A percentile compares a stretch with the other conserved stretches of the same genome.
phyloP scores from a whole-genome alignment of 768 basidiomycete species.

The Lentinula edodes region DNA sequence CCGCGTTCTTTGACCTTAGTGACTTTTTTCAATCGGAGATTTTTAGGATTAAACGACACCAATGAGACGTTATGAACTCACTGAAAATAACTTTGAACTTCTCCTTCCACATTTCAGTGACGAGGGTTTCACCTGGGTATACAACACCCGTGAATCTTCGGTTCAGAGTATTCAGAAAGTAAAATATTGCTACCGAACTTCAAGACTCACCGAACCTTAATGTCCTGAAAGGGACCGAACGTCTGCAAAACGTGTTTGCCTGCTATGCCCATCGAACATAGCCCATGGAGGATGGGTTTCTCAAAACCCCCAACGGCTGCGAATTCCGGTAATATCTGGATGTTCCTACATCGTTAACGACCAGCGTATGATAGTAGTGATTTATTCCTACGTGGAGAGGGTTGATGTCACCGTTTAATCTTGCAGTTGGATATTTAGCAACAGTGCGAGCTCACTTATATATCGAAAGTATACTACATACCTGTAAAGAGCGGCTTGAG shows the following conservation, averaged over 20 bases:
- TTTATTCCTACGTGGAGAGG: conserved; percentile 69
- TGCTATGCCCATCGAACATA: conserved; percentile 90
- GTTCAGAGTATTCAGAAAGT: not conserved
- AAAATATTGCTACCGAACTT: not conserved
- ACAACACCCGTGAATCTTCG: conserved; percentile 85
- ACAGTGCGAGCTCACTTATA: not conserved
- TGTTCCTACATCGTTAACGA: not conserved
- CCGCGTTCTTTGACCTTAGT: conserved; percentile 87
- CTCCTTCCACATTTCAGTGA: conserved; percentile 99
- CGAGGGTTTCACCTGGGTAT: conserved; percentile 91
- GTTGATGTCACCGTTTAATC: conserved; percentile 87
- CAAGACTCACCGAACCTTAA: conserved; percentile 82
- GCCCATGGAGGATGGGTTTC: conserved; percentile 82
- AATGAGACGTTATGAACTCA: conserved; percentile 36
- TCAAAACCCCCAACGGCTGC: conserved; percentile 94
- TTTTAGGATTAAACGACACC: not conserved
- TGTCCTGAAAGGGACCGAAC: conserved; percentile 83
- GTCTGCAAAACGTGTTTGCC: conserved; percentile 88
- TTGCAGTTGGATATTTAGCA: conserved; percentile 18
- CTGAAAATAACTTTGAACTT: conserved; percentile 86
- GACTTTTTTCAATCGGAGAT: conserved; percentile 35
- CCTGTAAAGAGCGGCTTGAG: conserved; percentile 93
- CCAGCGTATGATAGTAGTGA: not conserved
- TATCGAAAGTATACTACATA: conserved; percentile 21
- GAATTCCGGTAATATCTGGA: conserved; percentile 85